These are phyloP conservation scores for Jacaranda mimosifolia DNA, from an alignment of 257 asterid genomes.

Conservation along the genomic window DNA sequence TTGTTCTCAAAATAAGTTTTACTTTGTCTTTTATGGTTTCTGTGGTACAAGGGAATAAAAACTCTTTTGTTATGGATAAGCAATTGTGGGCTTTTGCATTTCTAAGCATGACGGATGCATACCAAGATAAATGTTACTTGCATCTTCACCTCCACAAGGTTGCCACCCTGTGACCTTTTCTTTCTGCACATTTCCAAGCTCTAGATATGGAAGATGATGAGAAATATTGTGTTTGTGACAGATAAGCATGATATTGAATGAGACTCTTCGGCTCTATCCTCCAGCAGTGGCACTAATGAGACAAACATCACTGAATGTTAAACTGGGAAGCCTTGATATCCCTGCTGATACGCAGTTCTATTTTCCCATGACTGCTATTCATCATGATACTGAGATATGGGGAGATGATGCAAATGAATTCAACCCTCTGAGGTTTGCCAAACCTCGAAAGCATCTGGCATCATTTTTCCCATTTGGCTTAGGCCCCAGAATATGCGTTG, in stretches of 20 bases:
- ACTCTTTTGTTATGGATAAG: neutral
- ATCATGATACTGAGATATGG: conserved; percentile 69
- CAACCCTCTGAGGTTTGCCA: conserved; percentile 63
- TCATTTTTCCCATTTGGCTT: conserved; percentile 73
- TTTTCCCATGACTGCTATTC: conserved; percentile 62
- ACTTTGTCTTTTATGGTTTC: neutral
- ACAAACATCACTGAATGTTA: conserved; percentile 49
- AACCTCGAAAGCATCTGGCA: conserved; percentile 59
- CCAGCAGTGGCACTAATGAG: conserved; percentile 58
- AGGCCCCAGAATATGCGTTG: conserved; percentile 75
- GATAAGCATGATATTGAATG: conserved; percentile 72
- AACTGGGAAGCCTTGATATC: conserved; percentile 58
- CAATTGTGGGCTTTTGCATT: neutral
- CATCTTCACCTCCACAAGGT: neutral
- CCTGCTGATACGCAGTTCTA: conserved; percentile 66
- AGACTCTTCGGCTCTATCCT: conserved; percentile 72
- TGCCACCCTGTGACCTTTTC: neutral
- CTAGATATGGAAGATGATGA: neutral
- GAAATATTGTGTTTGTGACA: conserved; percentile 32
- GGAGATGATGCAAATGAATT: conserved; percentile 69
- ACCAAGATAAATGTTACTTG: neutral
- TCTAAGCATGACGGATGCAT: neutral
- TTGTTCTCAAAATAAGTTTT: neutral
- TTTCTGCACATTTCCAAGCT: neutral
- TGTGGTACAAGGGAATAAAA: neutral